Evolutionary conservation across 23 red algal species (phyloP).

Genomic region (Gracilaria gracilis): DNA sequence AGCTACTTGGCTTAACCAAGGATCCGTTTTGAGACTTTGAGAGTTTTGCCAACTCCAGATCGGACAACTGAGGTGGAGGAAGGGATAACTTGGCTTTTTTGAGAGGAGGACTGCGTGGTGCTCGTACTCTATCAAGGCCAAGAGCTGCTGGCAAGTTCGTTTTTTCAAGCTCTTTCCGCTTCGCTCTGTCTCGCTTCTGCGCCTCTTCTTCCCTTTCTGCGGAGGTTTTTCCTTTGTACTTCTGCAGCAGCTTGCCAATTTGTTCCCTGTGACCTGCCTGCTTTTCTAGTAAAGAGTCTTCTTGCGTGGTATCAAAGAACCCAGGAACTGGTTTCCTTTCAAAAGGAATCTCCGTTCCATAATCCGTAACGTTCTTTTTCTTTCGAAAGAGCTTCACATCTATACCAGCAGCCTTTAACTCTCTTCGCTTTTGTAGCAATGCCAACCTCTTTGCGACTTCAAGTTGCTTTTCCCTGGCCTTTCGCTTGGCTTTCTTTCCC

Average conservation of each 20-base stretch:
- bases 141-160: conserved; percentile 44
- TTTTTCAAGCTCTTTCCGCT: conserved; percentile 58
- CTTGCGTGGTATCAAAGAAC: conserved; percentile 73
- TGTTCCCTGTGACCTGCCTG: not conserved
- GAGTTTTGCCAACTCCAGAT: conserved; percentile 43
- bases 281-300: conserved; percentile 23
- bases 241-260: conserved; percentile 55
- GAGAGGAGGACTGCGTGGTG: conserved; percentile 54
- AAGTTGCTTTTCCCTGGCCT: conserved; percentile 88
- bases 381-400: conserved; percentile 47
- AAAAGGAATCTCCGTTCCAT: conserved; percentile 87
- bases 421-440: conserved; percentile 80
- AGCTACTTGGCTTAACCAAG: not conserved
- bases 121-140: conserved; percentile 15
- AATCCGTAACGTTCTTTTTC: conserved; percentile 70
- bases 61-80: conserved; percentile 50
- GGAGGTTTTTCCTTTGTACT: conserved; percentile 51
- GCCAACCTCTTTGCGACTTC: conserved; percentile 82
- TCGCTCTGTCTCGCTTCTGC: conserved; percentile 49
- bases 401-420: conserved; percentile 87
- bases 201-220: conserved; percentile 65
- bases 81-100: conserved; percentile 36
- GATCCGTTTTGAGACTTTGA: conserved; percentile 37
- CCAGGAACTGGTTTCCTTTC: conserved; percentile 66
- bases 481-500: conserved; percentile 95